Evolutionary conservation across 495 filamentous ascomycete species (phyloP).

Genomic region (Talaromyces stipitatus): DNA sequence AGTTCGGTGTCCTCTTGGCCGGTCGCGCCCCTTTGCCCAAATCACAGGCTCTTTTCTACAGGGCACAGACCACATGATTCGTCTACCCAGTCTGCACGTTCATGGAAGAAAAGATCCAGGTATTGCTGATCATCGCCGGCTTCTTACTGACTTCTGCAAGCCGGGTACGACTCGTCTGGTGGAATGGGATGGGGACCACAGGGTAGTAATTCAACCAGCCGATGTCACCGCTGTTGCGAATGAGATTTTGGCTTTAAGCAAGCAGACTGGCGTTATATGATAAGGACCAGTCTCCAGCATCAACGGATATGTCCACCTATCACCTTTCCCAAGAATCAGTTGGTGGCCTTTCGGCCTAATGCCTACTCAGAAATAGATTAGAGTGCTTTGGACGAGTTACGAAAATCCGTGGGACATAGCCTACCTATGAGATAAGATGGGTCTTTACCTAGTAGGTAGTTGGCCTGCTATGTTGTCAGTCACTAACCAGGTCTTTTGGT

Average conservation of each 20-base stretch:
- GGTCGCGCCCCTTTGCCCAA: slow-evolving; percentile 38
- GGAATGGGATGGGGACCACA: slow-evolving; percentile 54
- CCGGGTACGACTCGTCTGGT: slow-evolving; percentile 32
- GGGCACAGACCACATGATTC: slow-evolving; percentile 19
- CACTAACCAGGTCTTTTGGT: too few relatives aligned
- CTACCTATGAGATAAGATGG: too few relatives aligned
- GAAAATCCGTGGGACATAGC: too few relatives aligned
- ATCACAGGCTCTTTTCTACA: slow-evolving; percentile 1
- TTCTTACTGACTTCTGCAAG: slow-evolving; percentile 43
- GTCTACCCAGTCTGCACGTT: slow-evolving; percentile 52
- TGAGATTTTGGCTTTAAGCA: slow-evolving; percentile 35
- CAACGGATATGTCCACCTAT: too few relatives aligned
- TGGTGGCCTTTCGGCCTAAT: too few relatives aligned
- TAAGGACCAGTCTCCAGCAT: background rate
- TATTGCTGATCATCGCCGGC: slow-evolving; percentile 38
- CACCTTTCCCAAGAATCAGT: too few relatives aligned
- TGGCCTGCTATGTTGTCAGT: too few relatives aligned
- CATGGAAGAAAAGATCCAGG: slow-evolving; percentile 50
- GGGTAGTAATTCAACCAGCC: slow-evolving; percentile 46
- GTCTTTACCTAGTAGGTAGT: too few relatives aligned
- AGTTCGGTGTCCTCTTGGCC: slow-evolving; percentile 44
- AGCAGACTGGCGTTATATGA: slow-evolving; percentile 17
- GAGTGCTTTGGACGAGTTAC: too few relatives aligned
- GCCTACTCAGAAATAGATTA: too few relatives aligned
- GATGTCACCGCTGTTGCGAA: slow-evolving; percentile 45